Conservation (phyloP, 164 flowering plant species). For the Aristolochia californica region DNA sequence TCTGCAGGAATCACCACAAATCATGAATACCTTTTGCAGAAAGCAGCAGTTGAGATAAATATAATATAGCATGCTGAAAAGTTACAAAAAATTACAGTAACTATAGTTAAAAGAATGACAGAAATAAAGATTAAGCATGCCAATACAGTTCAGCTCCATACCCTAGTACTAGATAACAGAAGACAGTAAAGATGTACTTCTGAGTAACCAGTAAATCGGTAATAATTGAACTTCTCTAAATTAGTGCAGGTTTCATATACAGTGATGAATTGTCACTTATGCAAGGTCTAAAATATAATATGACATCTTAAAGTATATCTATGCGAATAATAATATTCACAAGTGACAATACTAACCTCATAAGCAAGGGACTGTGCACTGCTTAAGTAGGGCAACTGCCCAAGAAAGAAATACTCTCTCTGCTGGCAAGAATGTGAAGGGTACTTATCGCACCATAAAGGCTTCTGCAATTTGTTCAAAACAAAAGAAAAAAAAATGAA, state of each 20-base stretch:
- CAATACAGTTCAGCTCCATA: too few relatives aligned
- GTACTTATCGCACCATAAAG: constrained; percentile 64
- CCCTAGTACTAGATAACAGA: too few relatives aligned
- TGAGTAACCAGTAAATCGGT: too few relatives aligned
- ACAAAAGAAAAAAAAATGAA: constrained; percentile 1
- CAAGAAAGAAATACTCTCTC: constrained; percentile 74
- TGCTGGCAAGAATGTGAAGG: constrained; percentile 40
- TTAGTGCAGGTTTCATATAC: neutral
- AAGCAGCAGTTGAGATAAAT: neutral
- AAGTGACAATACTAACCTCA: constrained; percentile 42
- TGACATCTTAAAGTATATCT: neutral
- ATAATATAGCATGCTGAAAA: neutral
- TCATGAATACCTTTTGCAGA: too few relatives aligned
- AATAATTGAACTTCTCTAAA: too few relatives aligned
- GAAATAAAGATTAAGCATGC: too few relatives aligned
- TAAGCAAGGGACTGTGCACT: constrained; percentile 44
- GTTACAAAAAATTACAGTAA: neutral
- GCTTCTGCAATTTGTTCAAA: constrained; percentile 42
- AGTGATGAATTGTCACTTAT: too few relatives aligned
- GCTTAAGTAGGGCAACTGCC: constrained; percentile 80
- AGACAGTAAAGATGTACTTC: too few relatives aligned
- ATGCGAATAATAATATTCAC: neutral
- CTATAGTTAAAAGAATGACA: too few relatives aligned
- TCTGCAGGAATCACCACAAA: constrained; percentile 23
- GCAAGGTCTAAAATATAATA: neutral